Conservation (phyloP, 208 protist species). For the Wallacemonas sp. region DNA sequence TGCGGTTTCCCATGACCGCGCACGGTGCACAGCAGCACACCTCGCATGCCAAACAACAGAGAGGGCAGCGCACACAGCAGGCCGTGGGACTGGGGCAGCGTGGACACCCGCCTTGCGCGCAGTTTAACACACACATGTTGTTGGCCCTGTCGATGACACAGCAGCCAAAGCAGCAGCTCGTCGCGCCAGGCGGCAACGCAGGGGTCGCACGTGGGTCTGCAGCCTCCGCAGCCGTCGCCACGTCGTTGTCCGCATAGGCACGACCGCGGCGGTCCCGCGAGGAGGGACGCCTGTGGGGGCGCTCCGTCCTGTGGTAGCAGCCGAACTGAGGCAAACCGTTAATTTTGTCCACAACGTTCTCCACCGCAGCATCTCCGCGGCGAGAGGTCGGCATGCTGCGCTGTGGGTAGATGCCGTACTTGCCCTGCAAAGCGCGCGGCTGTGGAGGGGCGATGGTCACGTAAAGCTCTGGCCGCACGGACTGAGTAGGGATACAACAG, state of each 20-base stretch:
- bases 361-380: neutral
- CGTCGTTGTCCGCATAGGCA: too few relatives aligned
- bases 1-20: slow-evolving; percentile 46
- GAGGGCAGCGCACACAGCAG: slow-evolving; percentile 29
- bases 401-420: slow-evolving; percentile 12
- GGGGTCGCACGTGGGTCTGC: too few relatives aligned
- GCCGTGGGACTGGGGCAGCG: slow-evolving; percentile 29
- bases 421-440: neutral
- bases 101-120: slow-evolving; percentile 25
- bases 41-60: slow-evolving; percentile 44
- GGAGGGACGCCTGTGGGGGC: neutral
- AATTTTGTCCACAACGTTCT: slow-evolving; percentile 12
- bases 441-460: slow-evolving; percentile 19
- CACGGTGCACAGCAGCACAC: slow-evolving; percentile 45
- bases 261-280: too few relatives aligned
- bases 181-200: neutral
- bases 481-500: slow-evolving; percentile 37
- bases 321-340: slow-evolving; percentile 39
- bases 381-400: neutral
- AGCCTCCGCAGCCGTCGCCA: too few relatives aligned
- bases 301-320: slow-evolving; percentile 31
- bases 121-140: slow-evolving; percentile 17
- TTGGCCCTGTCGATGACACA: slow-evolving; percentile 11
- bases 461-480: slow-evolving; percentile 53
- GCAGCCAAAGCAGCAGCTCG: slow-evolving; percentile 28